phyloP scores from a whole-genome alignment of 345 rosid genomes.

The Eutrema heterophyllum region DNA sequence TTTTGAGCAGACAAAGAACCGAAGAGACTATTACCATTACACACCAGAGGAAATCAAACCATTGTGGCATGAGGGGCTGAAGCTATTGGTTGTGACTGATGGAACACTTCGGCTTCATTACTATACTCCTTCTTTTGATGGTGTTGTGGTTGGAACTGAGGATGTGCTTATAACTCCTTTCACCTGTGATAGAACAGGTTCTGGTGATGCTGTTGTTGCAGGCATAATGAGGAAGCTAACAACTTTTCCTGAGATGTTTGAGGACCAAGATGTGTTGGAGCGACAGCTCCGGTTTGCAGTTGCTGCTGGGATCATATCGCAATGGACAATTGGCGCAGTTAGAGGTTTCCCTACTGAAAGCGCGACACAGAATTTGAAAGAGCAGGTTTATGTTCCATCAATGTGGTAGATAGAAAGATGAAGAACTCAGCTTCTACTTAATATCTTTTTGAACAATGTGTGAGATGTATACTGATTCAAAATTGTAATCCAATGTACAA shows the following conservation, averaged over 20 bases:
- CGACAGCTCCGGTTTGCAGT: slow-evolving; percentile 86
- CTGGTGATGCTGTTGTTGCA: slow-evolving; percentile 96
- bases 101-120: slow-evolving; percentile 87
- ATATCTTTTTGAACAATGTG: slow-evolving; percentile 14
- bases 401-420: slow-evolving; percentile 61
- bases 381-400: slow-evolving; percentile 89
- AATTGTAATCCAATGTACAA: slow-evolving; percentile 26
- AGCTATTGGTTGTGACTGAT: slow-evolving; percentile 77
- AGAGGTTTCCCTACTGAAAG: slow-evolving; percentile 94
- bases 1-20: slow-evolving; percentile 58
- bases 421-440: not conserved
- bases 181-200: slow-evolving; percentile 92
- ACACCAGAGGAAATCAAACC: slow-evolving; percentile 73
- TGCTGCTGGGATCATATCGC: slow-evolving; percentile 86
- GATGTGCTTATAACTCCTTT: slow-evolving; percentile 84
- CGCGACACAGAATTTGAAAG: slow-evolving; percentile 86
- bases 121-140: slow-evolving; percentile 66
- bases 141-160: slow-evolving; percentile 77
- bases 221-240: slow-evolving; percentile 80
- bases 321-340: slow-evolving; percentile 90
- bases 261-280: slow-evolving; percentile 63
- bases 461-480: slow-evolving; percentile 18
- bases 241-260: slow-evolving; percentile 70
- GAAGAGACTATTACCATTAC: slow-evolving; percentile 70
- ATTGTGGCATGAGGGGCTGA: slow-evolving; percentile 76